Evolutionary conservation across 176 grass and related monocot genomes (phyloP).

Genomic region (Miscanthus lutarioriparius): DNA sequence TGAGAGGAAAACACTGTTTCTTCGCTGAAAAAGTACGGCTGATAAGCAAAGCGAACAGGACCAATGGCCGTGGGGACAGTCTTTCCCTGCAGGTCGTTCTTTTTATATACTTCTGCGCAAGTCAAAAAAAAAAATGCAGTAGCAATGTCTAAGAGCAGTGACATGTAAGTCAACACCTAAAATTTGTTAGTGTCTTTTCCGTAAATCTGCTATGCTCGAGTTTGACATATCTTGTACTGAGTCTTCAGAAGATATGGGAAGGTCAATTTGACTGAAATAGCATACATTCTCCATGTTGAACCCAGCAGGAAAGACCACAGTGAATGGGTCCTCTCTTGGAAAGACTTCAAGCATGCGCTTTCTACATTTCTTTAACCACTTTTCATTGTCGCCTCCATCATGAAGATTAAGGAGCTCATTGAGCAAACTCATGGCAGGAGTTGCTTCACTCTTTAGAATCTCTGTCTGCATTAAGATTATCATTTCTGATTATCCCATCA

Average conservation of each 20-base stretch:
- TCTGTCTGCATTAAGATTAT: constrained; percentile 60
- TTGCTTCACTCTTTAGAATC: constrained; percentile 89
- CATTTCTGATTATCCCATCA: constrained; percentile 24
- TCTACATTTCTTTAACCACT: constrained; percentile 91
- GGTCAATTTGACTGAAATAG: constrained; percentile 25
- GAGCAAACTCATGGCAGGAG: constrained; percentile 85
- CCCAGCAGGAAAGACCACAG: constrained; percentile 75
- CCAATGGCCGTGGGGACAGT: background rate
- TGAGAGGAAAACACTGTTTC: too few species aligned
- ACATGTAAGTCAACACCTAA: background rate
- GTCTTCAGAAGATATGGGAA: background rate
- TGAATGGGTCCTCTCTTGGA: constrained; percentile 83
- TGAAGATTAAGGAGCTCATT: constrained; percentile 91
- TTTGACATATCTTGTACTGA: background rate
- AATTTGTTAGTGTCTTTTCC: background rate
- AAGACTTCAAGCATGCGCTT: constrained; percentile 74
- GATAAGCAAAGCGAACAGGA: too few species aligned
- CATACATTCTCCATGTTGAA: constrained; percentile 77
- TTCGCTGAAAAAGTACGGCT: too few species aligned
- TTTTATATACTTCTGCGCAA: background rate
- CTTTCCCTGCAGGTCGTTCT: background rate
- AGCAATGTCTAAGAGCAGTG: background rate
- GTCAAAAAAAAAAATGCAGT: background rate
- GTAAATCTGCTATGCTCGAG: background rate
- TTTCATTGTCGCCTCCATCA: constrained; percentile 72